Evolutionary conservation across 2,329 filamentous ascomycete genomes (phyloP), one percentile per base, ranked within the genome.

Genomic region (Scedosporium boydii): DNA sequence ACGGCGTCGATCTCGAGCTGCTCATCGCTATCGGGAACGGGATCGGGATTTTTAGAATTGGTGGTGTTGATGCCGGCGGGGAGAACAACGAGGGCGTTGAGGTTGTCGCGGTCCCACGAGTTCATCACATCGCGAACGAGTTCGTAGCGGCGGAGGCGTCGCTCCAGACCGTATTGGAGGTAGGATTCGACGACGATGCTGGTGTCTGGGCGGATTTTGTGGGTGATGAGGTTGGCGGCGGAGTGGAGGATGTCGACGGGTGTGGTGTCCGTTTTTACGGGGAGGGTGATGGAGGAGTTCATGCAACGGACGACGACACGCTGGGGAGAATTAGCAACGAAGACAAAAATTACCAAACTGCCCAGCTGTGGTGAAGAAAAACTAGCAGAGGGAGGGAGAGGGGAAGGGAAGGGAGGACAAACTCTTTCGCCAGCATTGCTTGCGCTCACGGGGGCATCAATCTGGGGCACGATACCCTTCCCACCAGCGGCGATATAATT

Each of bases 61-160:
- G 29, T 34, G 18, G 48, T 53, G 48, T 9, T 53, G 18, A 53
- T 58, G 14, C 55, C 78, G 14, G 87, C 80, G 62, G 87, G 76
- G 23, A 97, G 80, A 18, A 89, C 76, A 38, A 60, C 42, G 14
- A 98, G 78, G 6, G 82, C 80, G 69, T 96, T 95, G 67, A 92
- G 87, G 2, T 82, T 79, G 71, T 96, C 92, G 53, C 82, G 80
- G 64, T 96, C 90, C 93, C 93, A 98, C 0, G 92, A 96, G 72
- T 96, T 96, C 82, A 97, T 84, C 23, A 96, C 84, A 69, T 96
- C 91, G 64, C 91, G 85, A 38, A 98, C 83, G 65, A 85, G 86
- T 76, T 98, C 93, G 71, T 96, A 97, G 46, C 86, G 87, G 48
- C 93, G 88, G 27, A 98, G 76, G 0, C 90, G 88, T 46, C 93